Conservation (phyloP, 306 rosid species). For the Acacia confusa region DNA sequence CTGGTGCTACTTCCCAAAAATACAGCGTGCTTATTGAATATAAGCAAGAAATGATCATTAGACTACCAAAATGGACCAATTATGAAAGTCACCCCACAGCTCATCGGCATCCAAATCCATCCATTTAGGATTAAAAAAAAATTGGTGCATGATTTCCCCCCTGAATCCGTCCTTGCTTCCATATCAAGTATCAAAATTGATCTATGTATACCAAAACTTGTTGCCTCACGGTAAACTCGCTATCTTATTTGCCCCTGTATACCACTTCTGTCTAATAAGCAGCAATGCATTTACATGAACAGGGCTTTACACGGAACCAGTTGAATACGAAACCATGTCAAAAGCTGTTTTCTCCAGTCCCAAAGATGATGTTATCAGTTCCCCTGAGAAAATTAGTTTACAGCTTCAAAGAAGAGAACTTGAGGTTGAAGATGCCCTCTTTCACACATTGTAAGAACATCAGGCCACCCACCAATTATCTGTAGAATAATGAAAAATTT, state of each 20-base stretch:
- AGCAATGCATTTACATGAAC: conserved; percentile 46
- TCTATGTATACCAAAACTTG: conserved; percentile 45
- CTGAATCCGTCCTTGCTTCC: conserved; percentile 35
- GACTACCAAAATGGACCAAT: conserved; percentile 35
- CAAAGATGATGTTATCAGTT: conserved; percentile 37
- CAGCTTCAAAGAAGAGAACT: conserved; percentile 96
- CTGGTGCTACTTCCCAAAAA: conserved; percentile 32
- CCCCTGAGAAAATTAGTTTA: conserved; percentile 57
- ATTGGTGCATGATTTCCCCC: conserved; percentile 34
- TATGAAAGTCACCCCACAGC: conserved; percentile 32
- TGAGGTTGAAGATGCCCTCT: conserved; percentile 97
- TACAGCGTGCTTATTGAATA: conserved; percentile 53
- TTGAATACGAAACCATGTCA: conserved; percentile 38
- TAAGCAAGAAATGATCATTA: conserved; percentile 43
- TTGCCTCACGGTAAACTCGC: conserved; percentile 38
- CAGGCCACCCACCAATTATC: conserved; percentile 93
- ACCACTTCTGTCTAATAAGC: conserved; percentile 32
- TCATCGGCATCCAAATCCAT: conserved; percentile 41
- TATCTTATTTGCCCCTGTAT: conserved; percentile 36
- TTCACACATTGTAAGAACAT: conserved; percentile 81
- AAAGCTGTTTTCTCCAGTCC: conserved; percentile 39
- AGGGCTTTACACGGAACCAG: conserved; percentile 38
- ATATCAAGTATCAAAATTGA: conserved; percentile 44
- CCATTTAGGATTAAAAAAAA: conserved; percentile 30
- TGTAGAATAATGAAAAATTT: conserved; percentile 32